Base-by-base conservation (phyloP, 202 grass and related monocot species). In the Dendrocalamus latiflorus region DNA sequence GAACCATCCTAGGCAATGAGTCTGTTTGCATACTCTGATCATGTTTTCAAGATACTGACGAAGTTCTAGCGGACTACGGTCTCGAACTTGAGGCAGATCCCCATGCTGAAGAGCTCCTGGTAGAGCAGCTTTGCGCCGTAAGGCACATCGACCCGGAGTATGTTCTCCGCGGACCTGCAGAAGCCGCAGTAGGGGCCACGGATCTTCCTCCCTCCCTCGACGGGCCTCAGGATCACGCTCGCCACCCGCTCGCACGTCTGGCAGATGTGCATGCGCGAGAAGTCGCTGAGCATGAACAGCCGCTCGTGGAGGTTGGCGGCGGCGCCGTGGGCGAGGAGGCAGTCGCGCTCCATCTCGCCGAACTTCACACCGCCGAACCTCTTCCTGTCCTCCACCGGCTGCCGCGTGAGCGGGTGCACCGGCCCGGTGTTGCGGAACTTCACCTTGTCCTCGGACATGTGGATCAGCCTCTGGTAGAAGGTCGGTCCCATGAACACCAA, bases 321-420 rank as follows among this genome's bases (percentile, higher is more conserved):
- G 14, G 91, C 89, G 2, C 94, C 94, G 9, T 97, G 94, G 17
- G 72, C 91, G 25, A 97, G 89, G 12, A 97, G 76, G 78, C 94
- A 97, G 61, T 97, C 91, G 0, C 94, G 78, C 77, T 94, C 94
- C 91, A 94, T 97, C 67, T 90, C 89, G n/a, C 94, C 94, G 3
- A 97, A 93, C 68, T 97, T 97, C n/a, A 97, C 91, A 4, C 94
- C 94, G 3, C 94, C 94, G 16, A 88, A 97, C 39, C 94, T 75
- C 43, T 88, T 90, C 61, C 61, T 81, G 72, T 94, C 89, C 10
- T 65, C 85, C 49, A 97, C 94, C 1, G 94, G 91, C 75, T 97
- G 94, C 63, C 94, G 28, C 18, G 91, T 97, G 16, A 93, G 75
- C 3, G 94, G 91, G 82, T 97, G 94, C 25, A 94, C 91, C 0